Evolutionary conservation across 805 yeast genomes (phyloP).

Genomic region (Suhomyces emberorum): DNA sequence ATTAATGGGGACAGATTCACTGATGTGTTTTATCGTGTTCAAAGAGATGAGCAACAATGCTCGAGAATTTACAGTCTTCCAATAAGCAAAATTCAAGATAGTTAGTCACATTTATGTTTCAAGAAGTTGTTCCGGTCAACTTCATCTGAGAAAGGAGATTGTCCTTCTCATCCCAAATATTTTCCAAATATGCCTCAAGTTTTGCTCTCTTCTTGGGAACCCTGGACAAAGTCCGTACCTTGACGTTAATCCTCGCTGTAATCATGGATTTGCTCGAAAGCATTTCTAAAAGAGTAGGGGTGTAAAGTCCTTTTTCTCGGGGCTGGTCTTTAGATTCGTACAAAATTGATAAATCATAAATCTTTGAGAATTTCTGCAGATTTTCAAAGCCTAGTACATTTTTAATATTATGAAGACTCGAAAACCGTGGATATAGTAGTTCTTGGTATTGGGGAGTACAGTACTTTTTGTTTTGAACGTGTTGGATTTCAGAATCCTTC

Average conservation of each 20-base stretch:
- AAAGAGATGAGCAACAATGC: conserved; percentile 76
- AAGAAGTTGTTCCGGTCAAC: background rate
- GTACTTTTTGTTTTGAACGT: conserved; percentile 50
- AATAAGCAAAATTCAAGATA: conserved; percentile 36
- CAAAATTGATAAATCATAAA: conserved; percentile 56
- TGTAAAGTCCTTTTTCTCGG: conserved; percentile 1
- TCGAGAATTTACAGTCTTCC: conserved; percentile 63
- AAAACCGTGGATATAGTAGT: conserved; percentile 75
- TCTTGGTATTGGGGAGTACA: conserved; percentile 60
- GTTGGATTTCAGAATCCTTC: conserved; percentile 48
- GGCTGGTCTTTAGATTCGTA: conserved; percentile 26
- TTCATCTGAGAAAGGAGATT: conserved; percentile 18
- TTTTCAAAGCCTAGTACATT: conserved; percentile 31
- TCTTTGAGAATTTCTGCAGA: conserved; percentile 35
- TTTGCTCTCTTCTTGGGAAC: conserved; percentile 52
- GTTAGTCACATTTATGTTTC: conserved; percentile 9
- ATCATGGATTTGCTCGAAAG: conserved; percentile 29
- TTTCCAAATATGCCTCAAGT: conserved; percentile 74
- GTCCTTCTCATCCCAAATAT: conserved; percentile 71
- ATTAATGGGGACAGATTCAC: conserved; percentile 85
- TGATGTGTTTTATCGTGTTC: conserved; percentile 80
- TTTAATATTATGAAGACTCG: conserved; percentile 51
- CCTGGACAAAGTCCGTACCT: conserved; percentile 42
- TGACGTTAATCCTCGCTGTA: conserved; percentile 46
- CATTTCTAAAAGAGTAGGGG: conserved; percentile 31